Evolutionary conservation across 1,284 basidiomycete species (phyloP).

Genomic region (Ustilago vetiveriae): DNA sequence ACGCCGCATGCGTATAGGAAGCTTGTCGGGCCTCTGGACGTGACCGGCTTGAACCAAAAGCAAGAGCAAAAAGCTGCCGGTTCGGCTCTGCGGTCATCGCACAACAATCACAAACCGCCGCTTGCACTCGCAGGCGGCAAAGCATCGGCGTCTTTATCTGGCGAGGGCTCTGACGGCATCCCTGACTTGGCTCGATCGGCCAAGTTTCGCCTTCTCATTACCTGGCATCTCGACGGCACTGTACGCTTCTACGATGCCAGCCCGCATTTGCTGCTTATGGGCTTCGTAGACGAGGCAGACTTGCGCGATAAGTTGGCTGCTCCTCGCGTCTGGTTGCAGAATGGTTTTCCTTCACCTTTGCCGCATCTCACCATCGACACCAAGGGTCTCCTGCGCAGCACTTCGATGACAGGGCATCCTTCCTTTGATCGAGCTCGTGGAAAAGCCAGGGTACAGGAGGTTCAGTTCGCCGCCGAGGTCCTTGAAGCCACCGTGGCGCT

Average conservation of each 20-base stretch:
- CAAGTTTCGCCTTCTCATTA: slow-evolving; percentile 52
- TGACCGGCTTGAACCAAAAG: slow-evolving; percentile 40
- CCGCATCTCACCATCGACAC: slow-evolving; percentile 57
- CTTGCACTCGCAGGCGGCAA: slow-evolving; percentile 49
- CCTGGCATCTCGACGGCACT: slow-evolving; percentile 64
- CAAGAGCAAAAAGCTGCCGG: slow-evolving; percentile 29
- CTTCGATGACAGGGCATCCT: slow-evolving; percentile 41
- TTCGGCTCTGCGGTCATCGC: slow-evolving; percentile 22
- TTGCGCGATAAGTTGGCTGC: slow-evolving; percentile 11
- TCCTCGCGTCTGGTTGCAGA: slow-evolving; percentile 36
- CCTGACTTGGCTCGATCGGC: slow-evolving; percentile 25
- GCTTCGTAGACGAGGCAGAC: slow-evolving; percentile 33
- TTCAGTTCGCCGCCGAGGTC: slow-evolving; percentile 53
- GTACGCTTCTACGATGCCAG: slow-evolving; percentile 61
- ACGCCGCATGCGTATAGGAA: slow-evolving; percentile 53
- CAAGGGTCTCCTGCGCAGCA: slow-evolving; percentile 32
- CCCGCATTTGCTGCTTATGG: slow-evolving; percentile 59
- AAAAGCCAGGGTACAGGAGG: slow-evolving; percentile 33
- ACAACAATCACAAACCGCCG: slow-evolving; percentile 19
- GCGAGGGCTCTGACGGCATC: slow-evolving; percentile 28
- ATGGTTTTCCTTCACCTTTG: slow-evolving; percentile 56
- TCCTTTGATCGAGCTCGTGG: slow-evolving; percentile 46
- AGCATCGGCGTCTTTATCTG: slow-evolving; percentile 33
- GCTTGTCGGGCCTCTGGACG: slow-evolving; percentile 40
- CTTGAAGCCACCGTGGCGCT: slow-evolving; percentile 52